Evolutionary conservation across 2,329 filamentous ascomycete genomes (phyloP).

Genomic region (Escovopsis sp.): DNA sequence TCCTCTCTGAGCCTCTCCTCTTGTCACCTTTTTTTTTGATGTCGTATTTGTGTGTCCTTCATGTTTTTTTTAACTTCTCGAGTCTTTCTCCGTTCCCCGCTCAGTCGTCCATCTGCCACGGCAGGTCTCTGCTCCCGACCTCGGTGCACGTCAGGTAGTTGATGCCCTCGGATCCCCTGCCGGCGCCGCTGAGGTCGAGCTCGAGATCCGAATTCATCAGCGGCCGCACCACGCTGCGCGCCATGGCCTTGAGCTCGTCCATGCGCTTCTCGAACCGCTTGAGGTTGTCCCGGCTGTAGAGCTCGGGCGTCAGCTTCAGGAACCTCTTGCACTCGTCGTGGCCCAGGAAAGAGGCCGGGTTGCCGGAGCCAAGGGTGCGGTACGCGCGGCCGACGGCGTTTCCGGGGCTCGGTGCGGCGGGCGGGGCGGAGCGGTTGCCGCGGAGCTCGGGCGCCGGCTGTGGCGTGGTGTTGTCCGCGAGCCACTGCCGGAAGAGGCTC

Average conservation of each 20-base stretch:
- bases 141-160: conserved; percentile 37
- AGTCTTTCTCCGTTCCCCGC: neutral
- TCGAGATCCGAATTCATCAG: conserved; percentile 77
- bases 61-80: neutral
- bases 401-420: conserved; percentile 30
- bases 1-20: neutral
- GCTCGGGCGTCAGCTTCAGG: conserved; percentile 64
- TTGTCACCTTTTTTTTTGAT: neutral
- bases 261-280: conserved; percentile 73
- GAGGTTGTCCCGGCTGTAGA: conserved; percentile 78
- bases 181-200: conserved; percentile 46
- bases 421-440: conserved; percentile 13
- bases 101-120: conserved; percentile 29
- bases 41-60: neutral
- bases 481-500: conserved; percentile 80
- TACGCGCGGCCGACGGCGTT: conserved; percentile 59
- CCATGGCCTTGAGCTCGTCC: conserved; percentile 76
- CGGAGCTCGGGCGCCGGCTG: conserved; percentile 28
- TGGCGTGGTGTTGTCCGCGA: conserved; percentile 77
- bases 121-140: conserved; percentile 33
- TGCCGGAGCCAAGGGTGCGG: conserved; percentile 54
- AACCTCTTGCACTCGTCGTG: conserved; percentile 89
- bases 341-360: conserved; percentile 48
- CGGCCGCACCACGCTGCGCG: conserved; percentile 68
- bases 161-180: conserved; percentile 26